Evolutionary conservation across 1,284 basidiomycete species (phyloP).

Genomic region (Takashimella koratensis): DNA sequence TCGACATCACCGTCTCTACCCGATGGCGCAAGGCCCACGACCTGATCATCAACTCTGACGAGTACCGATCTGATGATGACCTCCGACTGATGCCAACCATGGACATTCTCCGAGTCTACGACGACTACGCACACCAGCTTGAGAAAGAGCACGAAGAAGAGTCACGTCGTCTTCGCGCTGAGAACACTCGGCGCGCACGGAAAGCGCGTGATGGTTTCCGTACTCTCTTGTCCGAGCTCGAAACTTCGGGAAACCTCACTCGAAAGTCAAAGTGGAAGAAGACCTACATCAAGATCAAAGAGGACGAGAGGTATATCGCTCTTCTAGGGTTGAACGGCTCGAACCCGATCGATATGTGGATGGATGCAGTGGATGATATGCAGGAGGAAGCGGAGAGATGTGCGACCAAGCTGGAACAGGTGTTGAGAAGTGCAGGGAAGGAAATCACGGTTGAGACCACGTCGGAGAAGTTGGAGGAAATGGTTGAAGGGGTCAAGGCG

Average conservation of each 20-base stretch:
- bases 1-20: conserved; percentile 81
- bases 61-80: conserved; percentile 69
- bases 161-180: conserved; percentile 69
- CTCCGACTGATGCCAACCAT: conserved; percentile 76
- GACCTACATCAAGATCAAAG: conserved; percentile 69
- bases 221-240: conserved; percentile 68
- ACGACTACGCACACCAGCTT: conserved; percentile 80
- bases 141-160: conserved; percentile 86
- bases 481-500: conserved; percentile 53
- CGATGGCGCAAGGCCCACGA: conserved; percentile 80
- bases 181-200: conserved; percentile 73
- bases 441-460: conserved; percentile 47
- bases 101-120: conserved; percentile 85
- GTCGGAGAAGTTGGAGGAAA: conserved; percentile 55
- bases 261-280: conserved; percentile 88
- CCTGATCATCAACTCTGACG: conserved; percentile 67
- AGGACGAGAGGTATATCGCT: conserved; percentile 75
- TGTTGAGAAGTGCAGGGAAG: conserved; percentile 1
- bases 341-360: conserved; percentile 91
- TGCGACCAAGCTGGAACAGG: conserved; percentile 56
- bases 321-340: conserved; percentile 90
- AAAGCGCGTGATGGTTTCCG: conserved; percentile 86
- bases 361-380: conserved; percentile 84
- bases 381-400: conserved; percentile 79
- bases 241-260: conserved; percentile 64